Evolutionary conservation across 2,329 filamentous ascomycete species (phyloP).

Genomic region (Botrytis sinoallii): DNA sequence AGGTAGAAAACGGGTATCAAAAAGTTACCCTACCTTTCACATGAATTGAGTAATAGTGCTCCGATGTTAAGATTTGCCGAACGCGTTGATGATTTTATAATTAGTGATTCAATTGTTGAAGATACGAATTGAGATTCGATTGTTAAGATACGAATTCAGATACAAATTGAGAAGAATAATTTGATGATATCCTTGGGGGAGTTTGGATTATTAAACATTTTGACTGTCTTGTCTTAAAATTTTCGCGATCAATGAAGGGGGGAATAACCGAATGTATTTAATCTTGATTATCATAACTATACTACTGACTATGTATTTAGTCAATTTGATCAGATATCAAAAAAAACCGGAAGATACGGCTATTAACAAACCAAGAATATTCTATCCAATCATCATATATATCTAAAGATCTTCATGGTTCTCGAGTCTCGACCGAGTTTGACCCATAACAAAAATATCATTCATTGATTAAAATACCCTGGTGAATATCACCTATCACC

Average conservation of each 20-base stretch:
- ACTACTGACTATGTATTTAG: background rate
- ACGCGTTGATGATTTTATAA: background rate
- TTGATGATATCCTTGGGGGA: no score
- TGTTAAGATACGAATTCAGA: no score
- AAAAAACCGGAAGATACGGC: background rate
- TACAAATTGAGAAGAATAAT: background rate
- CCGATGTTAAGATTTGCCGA: slow-evolving; percentile 8
- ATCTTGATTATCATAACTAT: background rate
- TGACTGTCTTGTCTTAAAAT: background rate
- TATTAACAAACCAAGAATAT: background rate
- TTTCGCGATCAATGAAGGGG: background rate
- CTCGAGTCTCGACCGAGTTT: background rate
- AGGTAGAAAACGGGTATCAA: background rate
- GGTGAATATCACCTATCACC: background rate
- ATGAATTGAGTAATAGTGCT: slow-evolving; percentile 7
- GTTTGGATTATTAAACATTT: background rate
- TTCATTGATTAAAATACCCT: background rate
- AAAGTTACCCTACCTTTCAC: background rate
- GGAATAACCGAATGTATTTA: slow-evolving; percentile 1
- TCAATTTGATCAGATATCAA: background rate
- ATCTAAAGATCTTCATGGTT: background rate
- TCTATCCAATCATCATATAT: background rate
- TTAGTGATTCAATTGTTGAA: background rate
- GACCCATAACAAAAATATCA: background rate
- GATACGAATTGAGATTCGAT: background rate